A percentile compares a stretch with the other conserved stretches of the same genome.
Evolutionary conservation across 2,329 filamentous ascomycete genomes (phyloP).

Genomic region (Botrytis sinoallii): DNA sequence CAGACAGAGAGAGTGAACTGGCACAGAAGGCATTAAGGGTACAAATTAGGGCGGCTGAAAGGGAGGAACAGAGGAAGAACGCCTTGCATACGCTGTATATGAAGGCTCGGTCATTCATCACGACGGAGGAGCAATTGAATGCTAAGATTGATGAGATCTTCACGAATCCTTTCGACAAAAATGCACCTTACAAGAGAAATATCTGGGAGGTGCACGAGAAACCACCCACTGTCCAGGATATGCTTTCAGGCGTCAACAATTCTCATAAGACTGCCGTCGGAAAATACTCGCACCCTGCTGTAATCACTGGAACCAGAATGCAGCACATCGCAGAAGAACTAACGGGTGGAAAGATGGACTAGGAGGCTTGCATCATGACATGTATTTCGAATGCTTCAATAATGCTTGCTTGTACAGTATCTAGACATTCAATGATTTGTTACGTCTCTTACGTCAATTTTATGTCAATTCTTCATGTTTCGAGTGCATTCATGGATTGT

Average conservation of each 20-base stretch:
- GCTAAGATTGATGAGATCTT: constrained; percentile 74
- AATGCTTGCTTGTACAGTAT: background rate
- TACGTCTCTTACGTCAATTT: background rate
- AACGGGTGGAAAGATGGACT: constrained; percentile 60
- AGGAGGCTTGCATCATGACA: constrained; percentile 6
- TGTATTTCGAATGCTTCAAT: background rate
- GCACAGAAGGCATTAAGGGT: constrained; percentile 46
- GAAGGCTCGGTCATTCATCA: constrained; percentile 83
- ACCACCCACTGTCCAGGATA: constrained; percentile 48
- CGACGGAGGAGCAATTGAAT: constrained; percentile 73
- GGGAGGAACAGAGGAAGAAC: constrained; percentile 61
- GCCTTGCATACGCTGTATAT: constrained; percentile 85
- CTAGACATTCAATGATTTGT: background rate
- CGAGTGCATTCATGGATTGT: background rate
- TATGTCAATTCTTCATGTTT: background rate
- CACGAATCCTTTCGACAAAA: constrained; percentile 40
- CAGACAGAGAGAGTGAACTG: constrained; percentile 54
- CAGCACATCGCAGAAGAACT: constrained; percentile 64
- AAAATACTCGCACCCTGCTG: constrained; percentile 32
- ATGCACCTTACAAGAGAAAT: constrained; percentile 23
- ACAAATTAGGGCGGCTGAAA: constrained; percentile 46
- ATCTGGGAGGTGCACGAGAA: constrained; percentile 34
- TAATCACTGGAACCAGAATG: constrained; percentile 54
- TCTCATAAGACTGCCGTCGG: constrained; percentile 38
- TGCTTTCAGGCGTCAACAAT: constrained; percentile 41